Evolutionary conservation across 2,329 filamentous ascomycete species (phyloP), one percentile per base, ranked within the genome.

Genomic region (Ilyonectria mors-panacis): DNA sequence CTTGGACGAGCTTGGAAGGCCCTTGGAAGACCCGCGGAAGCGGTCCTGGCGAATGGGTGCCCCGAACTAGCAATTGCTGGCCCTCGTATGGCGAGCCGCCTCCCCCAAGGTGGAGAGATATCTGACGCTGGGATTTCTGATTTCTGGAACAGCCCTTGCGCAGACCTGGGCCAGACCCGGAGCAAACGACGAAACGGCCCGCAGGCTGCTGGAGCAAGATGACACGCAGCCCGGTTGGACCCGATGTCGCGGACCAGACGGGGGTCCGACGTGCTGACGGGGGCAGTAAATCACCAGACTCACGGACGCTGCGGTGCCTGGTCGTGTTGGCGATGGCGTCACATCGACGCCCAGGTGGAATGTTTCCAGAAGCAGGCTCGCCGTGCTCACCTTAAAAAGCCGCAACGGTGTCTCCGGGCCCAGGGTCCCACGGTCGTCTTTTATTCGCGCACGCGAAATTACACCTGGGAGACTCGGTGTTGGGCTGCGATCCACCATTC

Each of bases 401-500:
- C 72, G 64, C 68, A 70, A 42, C 68, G 72, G 70, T 62, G 55
- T 70, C 55, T 60, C 70, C 72, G 72, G 45, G 45, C 35, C 58
- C 28, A 17, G 56, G 56, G 39, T 65, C 39, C 54, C 63, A 65
- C 63, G 50, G 53, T 4, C 45, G 35, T 56, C 47, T 21, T 57
- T 71, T 70, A 71, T 70, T 73, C 72, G 63, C 72, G 68, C 70
- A 74, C 15, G 53, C 50, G 57, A 65, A 65, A 53, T 60, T 51
- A 55, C 65, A 61, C 61, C 44, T 23, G 28, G 42, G 47, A 21
- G 50, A 39, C 53, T 28, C 28, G 44, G 33, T 50, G 19, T 59
- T 17, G 33, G 58, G 35, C 57, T 45, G 57, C 55, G 63, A 56
- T 45, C 50, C 51, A 56, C 57, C 44, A 47, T 59, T 50, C 51